A percentile compares a stretch with the other conserved stretches of the same genome.
These are phyloP conservation scores for Spathaspora jeffriesii DNA, from an alignment of 1,139 yeast genomes.

Conservation along the genomic window DNA sequence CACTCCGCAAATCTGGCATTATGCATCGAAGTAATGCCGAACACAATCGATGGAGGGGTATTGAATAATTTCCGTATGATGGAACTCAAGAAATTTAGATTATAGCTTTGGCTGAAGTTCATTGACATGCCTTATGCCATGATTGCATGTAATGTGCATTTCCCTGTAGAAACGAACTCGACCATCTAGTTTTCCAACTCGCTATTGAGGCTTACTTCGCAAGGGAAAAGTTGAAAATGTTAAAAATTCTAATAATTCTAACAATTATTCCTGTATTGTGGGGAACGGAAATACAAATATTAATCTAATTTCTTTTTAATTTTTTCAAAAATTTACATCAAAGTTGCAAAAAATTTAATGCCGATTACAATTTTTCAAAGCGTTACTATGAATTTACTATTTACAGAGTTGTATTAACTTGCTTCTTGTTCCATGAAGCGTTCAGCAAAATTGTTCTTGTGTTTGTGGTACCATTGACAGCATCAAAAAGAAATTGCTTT, in stretches of 20 bases:
- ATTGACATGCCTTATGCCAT: too few relatives aligned
- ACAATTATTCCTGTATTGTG: neutral
- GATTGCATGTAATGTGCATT: too few relatives aligned
- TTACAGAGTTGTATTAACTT: neutral
- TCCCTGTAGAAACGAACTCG: too few relatives aligned
- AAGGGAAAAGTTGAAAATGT: too few relatives aligned
- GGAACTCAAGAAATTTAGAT: neutral
- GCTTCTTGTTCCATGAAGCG: slow-evolving; percentile 30
- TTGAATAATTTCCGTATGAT: neutral
- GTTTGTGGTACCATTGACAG: slow-evolving; percentile 26
- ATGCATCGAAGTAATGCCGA: neutral
- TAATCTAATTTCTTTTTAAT: neutral
- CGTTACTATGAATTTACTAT: neutral
- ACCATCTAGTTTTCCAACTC: too few relatives aligned
- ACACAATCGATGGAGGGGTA: neutral
- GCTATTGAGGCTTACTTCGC: too few relatives aligned
- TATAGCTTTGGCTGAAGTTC: neutral
- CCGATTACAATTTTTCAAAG: neutral
- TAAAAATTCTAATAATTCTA: neutral
- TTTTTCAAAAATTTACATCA: neutral
- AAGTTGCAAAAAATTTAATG: neutral
- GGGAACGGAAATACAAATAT: neutral
- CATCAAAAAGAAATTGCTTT: slow-evolving; percentile 29
- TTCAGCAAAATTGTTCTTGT: slow-evolving; percentile 26
- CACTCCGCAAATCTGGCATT: neutral